A percentile compares a stretch with the other conserved stretches of the same genome.
phyloP scores from a whole-genome alignment of 192 early-diverging fungal species.

The Entomortierella beljakovae region DNA sequence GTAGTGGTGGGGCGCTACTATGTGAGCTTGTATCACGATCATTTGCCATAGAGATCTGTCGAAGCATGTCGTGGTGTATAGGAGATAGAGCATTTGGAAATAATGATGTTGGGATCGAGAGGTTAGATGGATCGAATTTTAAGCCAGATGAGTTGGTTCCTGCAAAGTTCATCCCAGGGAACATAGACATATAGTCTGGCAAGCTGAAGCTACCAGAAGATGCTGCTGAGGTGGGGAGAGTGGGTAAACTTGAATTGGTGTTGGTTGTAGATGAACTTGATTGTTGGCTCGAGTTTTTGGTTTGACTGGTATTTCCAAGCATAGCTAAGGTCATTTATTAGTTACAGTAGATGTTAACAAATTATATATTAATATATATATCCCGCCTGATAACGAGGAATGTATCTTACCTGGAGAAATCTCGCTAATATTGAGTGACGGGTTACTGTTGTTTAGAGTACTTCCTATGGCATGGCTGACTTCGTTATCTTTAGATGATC shows the following conservation, averaged over 20 bases:
- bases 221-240: conserved; percentile 17
- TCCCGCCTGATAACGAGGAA: neutral
- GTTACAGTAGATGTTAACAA: neutral
- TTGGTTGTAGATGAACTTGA: conserved; percentile 3
- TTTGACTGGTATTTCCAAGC: conserved; percentile 2
- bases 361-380: neutral
- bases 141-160: conserved; percentile 2
- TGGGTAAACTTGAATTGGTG: conserved; percentile 1
- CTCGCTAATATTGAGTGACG: conserved; percentile 26
- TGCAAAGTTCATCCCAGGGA: conserved; percentile 15
- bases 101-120: conserved; percentile 25
- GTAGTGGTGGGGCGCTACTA: conserved; percentile 6
- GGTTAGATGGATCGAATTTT: conserved; percentile 26
- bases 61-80: conserved; percentile 30
- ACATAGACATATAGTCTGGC: conserved; percentile 22
- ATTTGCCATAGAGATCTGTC: conserved; percentile 32
- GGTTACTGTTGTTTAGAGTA: neutral
- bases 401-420: conserved; percentile 19
- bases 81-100: conserved; percentile 21
- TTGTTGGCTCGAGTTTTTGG: neutral
- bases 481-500: neutral
- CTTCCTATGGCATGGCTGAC: neutral
- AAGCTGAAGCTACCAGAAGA: conserved; percentile 12
- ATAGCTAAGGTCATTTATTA: neutral
- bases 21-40: conserved; percentile 8